phyloP scores from a whole-genome alignment of 1,284 basidiomycete species.

The Ceratobasidium sp. region DNA sequence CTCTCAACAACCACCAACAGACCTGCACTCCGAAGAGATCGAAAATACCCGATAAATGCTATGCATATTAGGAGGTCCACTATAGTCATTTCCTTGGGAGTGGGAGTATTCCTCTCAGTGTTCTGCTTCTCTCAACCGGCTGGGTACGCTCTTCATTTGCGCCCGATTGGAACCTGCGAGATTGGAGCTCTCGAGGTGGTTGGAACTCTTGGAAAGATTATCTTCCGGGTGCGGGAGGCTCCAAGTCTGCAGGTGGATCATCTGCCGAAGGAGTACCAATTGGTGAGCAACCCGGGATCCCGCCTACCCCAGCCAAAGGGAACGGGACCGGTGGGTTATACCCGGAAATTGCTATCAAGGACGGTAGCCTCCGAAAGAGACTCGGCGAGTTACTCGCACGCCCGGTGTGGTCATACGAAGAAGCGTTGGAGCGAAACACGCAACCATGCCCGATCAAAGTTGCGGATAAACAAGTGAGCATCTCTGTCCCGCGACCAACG shows the following conservation, averaged over 20 bases:
- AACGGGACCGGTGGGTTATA: neutral
- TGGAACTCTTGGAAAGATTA: conserved; percentile 22
- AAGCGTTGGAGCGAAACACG: conserved; percentile 30
- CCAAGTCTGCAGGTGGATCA: neutral
- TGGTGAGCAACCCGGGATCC: conserved; percentile 17
- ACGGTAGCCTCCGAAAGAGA: conserved; percentile 1
- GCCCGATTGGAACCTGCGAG: conserved; percentile 28
- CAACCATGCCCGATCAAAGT: conserved; percentile 37
- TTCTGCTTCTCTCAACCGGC: conserved; percentile 10
- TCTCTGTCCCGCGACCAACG: neutral
- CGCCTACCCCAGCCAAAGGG: neutral
- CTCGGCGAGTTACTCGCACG: conserved; percentile 24
- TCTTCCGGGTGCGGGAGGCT: neutral
- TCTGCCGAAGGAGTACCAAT: conserved; percentile 5
- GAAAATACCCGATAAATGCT: neutral
- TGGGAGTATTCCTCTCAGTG: neutral
- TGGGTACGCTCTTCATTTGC: conserved; percentile 24
- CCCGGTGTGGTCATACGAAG: conserved; percentile 34
- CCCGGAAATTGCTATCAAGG: conserved; percentile 1
- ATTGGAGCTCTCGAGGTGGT: conserved; percentile 12
- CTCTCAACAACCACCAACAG: neutral
- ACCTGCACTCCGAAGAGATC: neutral
- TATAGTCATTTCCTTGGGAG: neutral
- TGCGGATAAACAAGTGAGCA: conserved; percentile 39
- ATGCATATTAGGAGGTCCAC: conserved; percentile 21